Percentiles rank a stretch among this genome's conserved stretches.
Evolutionary conservation across 148 eudicot species (phyloP).

Genomic region (Polygonum maritimum): DNA sequence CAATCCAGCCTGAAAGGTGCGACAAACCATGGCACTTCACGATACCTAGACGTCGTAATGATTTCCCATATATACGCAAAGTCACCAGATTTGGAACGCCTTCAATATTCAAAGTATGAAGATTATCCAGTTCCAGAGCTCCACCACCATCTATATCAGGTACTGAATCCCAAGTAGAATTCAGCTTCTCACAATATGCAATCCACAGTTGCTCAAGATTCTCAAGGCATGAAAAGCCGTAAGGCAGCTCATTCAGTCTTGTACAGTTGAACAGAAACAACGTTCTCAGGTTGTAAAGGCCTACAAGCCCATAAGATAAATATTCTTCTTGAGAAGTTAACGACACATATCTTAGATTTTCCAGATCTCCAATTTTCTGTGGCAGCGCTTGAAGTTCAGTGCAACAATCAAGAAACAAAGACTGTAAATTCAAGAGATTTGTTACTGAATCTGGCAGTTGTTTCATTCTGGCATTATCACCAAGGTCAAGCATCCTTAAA

Average conservation of each 20-base stretch:
- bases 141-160: background rate
- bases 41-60: constrained; percentile 4
- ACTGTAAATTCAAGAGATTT: constrained; percentile 3
- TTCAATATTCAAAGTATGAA: background rate
- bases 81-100: background rate
- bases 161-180: background rate
- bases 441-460: constrained; percentile 3
- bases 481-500: constrained; percentile 6
- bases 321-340: constrained; percentile 5
- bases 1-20: constrained; percentile 6
- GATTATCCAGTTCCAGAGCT: background rate
- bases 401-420: constrained; percentile 7
- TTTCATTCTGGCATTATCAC: constrained; percentile 5
- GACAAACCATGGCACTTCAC: constrained; percentile 1
- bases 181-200: background rate
- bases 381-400: constrained; percentile 2
- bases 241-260: background rate
- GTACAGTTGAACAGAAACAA: background rate
- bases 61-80: background rate
- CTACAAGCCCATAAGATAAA: background rate
- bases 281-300: background rate
- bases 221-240: background rate
- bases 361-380: background rate
- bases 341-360: background rate
- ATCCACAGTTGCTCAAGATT: constrained; percentile 5